Evolutionary conservation across 2,329 filamentous ascomycete genomes (phyloP), one percentile per base, ranked within the genome.

Genomic region (Pseudogymnoascus pannorum): DNA sequence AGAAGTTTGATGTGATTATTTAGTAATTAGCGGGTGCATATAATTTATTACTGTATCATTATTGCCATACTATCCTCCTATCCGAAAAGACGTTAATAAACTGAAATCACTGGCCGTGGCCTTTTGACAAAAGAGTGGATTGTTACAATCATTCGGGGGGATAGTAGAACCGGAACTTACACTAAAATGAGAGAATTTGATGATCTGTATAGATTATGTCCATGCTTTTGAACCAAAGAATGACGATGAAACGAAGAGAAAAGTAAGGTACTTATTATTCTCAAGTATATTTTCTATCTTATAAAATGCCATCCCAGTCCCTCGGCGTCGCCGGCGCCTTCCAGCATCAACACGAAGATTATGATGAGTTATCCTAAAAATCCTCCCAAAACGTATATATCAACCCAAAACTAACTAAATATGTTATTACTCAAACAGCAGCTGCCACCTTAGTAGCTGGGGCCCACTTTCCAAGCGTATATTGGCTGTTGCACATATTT

Each of bases 401-500:
- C 16, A 11, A 20, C 36, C 8, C 36, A 5, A 42, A 35, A 42
- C 11, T 42, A 42, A 12, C 38, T 5, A 11, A 42, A 20, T 20
- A 20, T 4, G 20, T 42, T 12, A 20, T 42, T n/a, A n/a, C 5
- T n/a, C 3, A 6, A 42, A 42, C 38, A 42, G 38, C 16, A 42
- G 38, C 38, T 42, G 9, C 16, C 38, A 42, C 38, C 12, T 20
- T 42, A 42, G 9, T 18, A 42, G 38, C 5, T 20, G 38, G 4
- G 38, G 58, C 61, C 74, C 74, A 77, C 12, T 58, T 60, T 4
- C 82, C 81, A 63, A 85, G 70, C 0, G 79, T 84, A 65, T 81
- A 85, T 70, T 86, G 83, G 31, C 77, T 80, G 68, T 86, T 85
- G 60, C 80, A 82, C 83, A 86, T 86, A 66, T 86, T 86, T 4